phyloP scores from a whole-genome alignment of 371 early-diverging fungal species.

The Gilbertella persicaria region DNA sequence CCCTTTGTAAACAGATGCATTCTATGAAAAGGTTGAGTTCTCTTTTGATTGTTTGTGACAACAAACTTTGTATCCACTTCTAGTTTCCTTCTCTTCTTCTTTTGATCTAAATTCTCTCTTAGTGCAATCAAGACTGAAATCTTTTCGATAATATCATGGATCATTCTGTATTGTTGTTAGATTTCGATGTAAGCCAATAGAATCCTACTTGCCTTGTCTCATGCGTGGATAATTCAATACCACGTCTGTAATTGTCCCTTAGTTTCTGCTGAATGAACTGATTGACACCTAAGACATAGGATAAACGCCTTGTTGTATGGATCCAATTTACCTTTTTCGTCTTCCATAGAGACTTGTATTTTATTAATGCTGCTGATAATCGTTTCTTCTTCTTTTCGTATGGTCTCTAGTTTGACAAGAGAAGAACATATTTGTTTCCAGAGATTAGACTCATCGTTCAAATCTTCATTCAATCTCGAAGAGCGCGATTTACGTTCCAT shows the following conservation, averaged over 20 bases:
- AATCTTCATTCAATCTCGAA: conserved; percentile 39
- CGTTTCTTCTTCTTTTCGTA: conserved; percentile 47
- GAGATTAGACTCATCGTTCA: conserved; percentile 33
- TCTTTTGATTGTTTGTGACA: conserved; percentile 41
- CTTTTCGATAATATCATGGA: conserved; percentile 57
- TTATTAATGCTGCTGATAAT: conserved; percentile 44
- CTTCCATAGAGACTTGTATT: conserved; percentile 29
- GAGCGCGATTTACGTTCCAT: conserved; percentile 53
- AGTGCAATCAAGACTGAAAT: conserved; percentile 53
- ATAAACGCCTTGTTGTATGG: too few species aligned
- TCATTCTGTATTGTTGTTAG: conserved; percentile 50
- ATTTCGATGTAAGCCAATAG: not conserved
- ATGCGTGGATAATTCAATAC: conserved; percentile 39
- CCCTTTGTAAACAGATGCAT: conserved; percentile 39
- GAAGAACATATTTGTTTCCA: conserved; percentile 53
- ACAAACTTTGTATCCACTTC: conserved; percentile 42
- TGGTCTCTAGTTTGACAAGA: conserved; percentile 47
- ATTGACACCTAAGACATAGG: conserved; percentile 22
- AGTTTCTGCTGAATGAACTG: conserved; percentile 29
- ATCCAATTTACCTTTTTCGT: conserved; percentile 43
- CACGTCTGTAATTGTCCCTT: conserved; percentile 40
- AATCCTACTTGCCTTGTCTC: conserved; percentile 33
- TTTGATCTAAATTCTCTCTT: conserved; percentile 51
- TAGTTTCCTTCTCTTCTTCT: conserved; percentile 65
- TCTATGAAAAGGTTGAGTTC: conserved; percentile 19